Base-by-base conservation (phyloP, 257 asterid species). In the Gentiana straminea region DNA sequence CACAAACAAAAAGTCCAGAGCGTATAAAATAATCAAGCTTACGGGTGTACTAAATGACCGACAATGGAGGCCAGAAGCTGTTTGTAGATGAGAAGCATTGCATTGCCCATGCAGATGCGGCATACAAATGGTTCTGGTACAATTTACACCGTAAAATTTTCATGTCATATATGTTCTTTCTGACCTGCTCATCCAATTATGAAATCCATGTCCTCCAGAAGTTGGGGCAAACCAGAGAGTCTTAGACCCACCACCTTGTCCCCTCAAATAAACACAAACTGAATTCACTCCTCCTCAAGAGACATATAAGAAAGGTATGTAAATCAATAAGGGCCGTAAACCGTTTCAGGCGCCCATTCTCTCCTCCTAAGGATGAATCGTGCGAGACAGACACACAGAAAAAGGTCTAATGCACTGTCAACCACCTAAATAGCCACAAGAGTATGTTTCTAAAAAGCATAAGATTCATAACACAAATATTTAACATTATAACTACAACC, bases 361-460 rank as follows among this genome's bases (percentile, higher is more conserved):
- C 59, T 52, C 67, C 50, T 24, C 61, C 49, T 45, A 52, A 44
- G 53, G 54, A 62, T 61, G 58, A 64, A 68, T 39, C 58, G 51
- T 65, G 47, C 55, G 51, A 12, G 55, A 46, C 55, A 66, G 55
- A 55, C 57, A 72, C 57, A 62, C 39, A 35, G 54, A 55, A 57
- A 52, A 33, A 38, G 45, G 67, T 15, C 57, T 50, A 51, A 51
- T 52, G 36, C 58, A 73, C 55, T 57, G 58, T 58, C 71, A 74
- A 70, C 58, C 48, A 68, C 59, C 62, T 65, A 79, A 73, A 73
- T 69, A 41, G 24, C 69, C 81, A 77, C 57, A 68, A 64, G 36
- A 74, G 54, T 59, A 63, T 64, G 65, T 65, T 61, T 69, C 55
- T 73, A 49, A 61, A 53, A 61, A 57, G 66, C 56, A 70, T 61